These are phyloP conservation scores for Inonotus obliquus DNA, from an alignment of 1,284 basidiomycete genomes.

Conservation along the genomic window DNA sequence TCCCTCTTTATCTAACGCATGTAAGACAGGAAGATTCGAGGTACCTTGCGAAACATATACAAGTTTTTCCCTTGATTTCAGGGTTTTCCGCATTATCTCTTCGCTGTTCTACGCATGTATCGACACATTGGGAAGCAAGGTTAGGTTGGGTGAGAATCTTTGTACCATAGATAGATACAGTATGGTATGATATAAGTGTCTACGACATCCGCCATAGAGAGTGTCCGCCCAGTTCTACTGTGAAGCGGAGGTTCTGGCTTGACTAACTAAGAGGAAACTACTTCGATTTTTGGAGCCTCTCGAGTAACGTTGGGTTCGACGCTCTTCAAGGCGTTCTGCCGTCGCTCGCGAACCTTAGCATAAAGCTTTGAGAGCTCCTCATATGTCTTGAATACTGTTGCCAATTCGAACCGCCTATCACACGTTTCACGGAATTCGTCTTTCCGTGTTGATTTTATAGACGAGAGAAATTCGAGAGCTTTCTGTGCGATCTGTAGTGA, in stretches of 20 bases:
- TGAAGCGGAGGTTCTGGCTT: background rate
- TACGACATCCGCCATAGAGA: no score
- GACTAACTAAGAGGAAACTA: background rate
- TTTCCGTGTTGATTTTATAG: conserved; percentile 44
- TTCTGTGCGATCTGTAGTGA: conserved; percentile 41
- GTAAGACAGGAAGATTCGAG: no score
- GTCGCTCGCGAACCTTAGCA: background rate
- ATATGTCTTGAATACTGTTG: conserved; percentile 58
- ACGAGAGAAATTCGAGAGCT: conserved; percentile 42
- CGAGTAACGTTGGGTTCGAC: background rate
- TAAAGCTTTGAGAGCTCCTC: conserved; percentile 37
- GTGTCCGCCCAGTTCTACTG: no score
- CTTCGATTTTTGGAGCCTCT: background rate
- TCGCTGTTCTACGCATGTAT: no score
- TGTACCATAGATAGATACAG: no score
- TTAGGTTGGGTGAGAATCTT: no score
- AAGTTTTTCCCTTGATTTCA: no score
- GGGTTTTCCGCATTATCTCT: no score
- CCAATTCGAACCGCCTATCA: conserved; percentile 48
- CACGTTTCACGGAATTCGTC: conserved; percentile 57
- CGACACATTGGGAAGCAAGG: no score
- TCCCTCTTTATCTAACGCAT: no score
- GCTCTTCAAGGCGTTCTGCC: background rate
- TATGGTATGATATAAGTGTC: no score
- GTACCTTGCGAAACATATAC: no score